These are phyloP conservation scores for Fermentozyma sake DNA, from an alignment of 1,139 yeast genomes.

Conservation along the genomic window DNA sequence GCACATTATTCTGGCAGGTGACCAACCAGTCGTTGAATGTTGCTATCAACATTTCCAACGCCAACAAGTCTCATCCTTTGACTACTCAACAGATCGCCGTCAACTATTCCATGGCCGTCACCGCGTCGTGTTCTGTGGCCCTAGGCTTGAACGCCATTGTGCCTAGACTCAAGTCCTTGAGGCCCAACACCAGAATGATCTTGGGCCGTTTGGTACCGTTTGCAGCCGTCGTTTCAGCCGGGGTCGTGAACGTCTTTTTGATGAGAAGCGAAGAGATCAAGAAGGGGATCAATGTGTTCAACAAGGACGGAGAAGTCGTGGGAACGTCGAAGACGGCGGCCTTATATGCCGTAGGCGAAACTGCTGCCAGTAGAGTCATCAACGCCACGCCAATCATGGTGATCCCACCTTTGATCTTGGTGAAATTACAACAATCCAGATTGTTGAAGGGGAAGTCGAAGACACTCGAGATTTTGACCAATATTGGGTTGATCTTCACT, in stretches of 20 bases:
- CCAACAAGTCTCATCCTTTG: constrained; percentile 91
- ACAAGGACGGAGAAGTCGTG: constrained; percentile 58
- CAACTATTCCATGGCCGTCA: constrained; percentile 82
- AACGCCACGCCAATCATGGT: constrained; percentile 98
- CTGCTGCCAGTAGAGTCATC: constrained; percentile 90
- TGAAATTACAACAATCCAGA: constrained; percentile 63
- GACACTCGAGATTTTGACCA: constrained; percentile 61
- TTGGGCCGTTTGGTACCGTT: constrained; percentile 89
- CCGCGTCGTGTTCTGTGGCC: constrained; percentile 94
- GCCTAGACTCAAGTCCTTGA: constrained; percentile 65
- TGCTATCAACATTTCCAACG: constrained; percentile 93
- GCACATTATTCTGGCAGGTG: constrained; percentile 95
- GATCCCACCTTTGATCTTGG: constrained; percentile 80
- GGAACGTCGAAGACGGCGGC: constrained; percentile 90
- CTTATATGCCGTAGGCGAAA: constrained; percentile 87
- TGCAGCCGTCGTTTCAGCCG: constrained; percentile 97
- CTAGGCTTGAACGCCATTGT: constrained; percentile 86
- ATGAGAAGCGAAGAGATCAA: constrained; percentile 94
- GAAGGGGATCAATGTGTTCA: constrained; percentile 75
- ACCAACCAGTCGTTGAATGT: constrained; percentile 95
- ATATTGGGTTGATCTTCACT: constrained; percentile 76
- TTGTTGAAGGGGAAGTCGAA: constrained; percentile 63
- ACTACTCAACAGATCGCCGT: constrained; percentile 70
- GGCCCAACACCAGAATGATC: constrained; percentile 65
- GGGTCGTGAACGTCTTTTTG: constrained; percentile 85